Evolutionary conservation across 768 basidiomycete species (phyloP), one percentile per base, ranked within the genome.

Genomic region (Russula ochroleuca): DNA sequence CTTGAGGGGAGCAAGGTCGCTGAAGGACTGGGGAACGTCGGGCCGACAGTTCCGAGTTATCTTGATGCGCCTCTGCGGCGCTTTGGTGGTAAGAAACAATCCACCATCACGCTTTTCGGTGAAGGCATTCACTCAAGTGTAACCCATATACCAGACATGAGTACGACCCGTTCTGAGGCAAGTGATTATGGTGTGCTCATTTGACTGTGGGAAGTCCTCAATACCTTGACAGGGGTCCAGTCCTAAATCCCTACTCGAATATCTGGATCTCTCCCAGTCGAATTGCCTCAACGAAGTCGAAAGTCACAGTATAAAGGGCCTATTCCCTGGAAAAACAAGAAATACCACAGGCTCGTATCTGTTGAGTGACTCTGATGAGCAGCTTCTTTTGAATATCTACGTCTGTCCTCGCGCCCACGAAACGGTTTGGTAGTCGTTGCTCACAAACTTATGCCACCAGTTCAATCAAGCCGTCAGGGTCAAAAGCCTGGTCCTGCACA

Each of bases 381-480:
- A 91, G 71, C 78, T 91, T 8, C 74, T 91, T 28, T 62, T 91
- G 53, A 88, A 77, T 68, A 79, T 91, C 59, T 78, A 80, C n/a
- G 87, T 88, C 69, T 68, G 83, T 77, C 25, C 66, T 45, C 48
- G 41, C 33, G 6, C 13, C 50, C 47, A 33, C 43, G 35, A 37
- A 31, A n/a, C 15, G 5, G 28, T 35, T 47, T 21, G 5, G 51
- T n/a, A n/a, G 37, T 45, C 19, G 15, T 47, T 51, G n/a, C 57
- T 55, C 28, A 41, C 19, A 38, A 50, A 33, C 43, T 28, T 5
- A 41, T 58, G 19, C 13, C 13, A 48, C 64, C 69, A 87, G 87
- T 89, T 89, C 75, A 85, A 87, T 71, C 86, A 87, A 73, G 73
- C 80, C 28, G 87, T 88, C 47, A 81, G 83, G 66, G 73, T 90